These are phyloP conservation scores for Metschnikowia arizonensis DNA, from an alignment of 805 yeast species.

Conservation along the genomic window DNA sequence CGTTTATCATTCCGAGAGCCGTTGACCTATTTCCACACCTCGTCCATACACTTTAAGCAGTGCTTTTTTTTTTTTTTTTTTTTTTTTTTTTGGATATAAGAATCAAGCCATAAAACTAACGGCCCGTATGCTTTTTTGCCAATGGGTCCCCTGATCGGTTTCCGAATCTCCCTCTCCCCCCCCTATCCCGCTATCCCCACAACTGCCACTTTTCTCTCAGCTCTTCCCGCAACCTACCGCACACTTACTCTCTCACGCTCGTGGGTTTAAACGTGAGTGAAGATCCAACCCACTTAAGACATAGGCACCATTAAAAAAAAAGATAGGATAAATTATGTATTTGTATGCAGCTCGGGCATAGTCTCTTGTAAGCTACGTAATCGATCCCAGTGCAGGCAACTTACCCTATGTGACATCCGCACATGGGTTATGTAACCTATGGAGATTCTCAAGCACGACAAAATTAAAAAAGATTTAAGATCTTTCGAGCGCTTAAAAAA, in stretches of 20 bases:
- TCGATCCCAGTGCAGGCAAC: background rate
- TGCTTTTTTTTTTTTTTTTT: too few relatives aligned
- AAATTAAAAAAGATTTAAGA: conserved; percentile 2
- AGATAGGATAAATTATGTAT: background rate
- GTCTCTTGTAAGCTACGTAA: background rate
- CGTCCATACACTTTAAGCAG: background rate
- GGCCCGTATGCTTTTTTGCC: background rate
- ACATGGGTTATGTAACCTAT: background rate
- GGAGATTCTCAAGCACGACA: conserved; percentile 2
- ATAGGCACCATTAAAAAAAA: background rate
- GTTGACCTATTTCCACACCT: background rate
- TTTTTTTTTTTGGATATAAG: background rate
- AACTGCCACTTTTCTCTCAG: background rate
- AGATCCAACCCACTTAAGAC: background rate
- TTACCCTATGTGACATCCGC: conserved; percentile 4
- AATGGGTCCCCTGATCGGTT: too few relatives aligned
- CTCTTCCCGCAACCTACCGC: background rate
- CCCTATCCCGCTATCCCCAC: too few relatives aligned
- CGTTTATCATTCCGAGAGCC: conserved; percentile 1
- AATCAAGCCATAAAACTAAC: background rate
- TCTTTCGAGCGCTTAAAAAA: conserved; percentile 5
- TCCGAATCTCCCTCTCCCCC: too few relatives aligned
- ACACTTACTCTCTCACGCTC: too few relatives aligned
- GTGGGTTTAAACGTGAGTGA: conserved; percentile 1
- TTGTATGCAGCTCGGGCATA: background rate